Evolutionary conservation across 495 filamentous ascomycete species (phyloP).

Genomic region (Penicillium pancosmium): DNA sequence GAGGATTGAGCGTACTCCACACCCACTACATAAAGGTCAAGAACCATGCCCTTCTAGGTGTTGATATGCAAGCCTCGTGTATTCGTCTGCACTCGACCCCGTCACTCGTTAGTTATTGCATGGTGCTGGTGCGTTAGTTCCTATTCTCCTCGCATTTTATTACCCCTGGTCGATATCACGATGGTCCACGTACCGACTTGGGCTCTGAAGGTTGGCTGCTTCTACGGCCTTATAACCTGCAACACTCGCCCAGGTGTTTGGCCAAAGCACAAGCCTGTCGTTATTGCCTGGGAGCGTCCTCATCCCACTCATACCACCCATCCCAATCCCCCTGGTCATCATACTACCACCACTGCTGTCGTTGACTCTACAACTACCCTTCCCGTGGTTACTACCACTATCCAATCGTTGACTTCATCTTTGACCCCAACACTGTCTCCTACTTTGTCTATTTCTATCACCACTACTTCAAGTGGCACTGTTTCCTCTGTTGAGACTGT

Average conservation of each 20-base stretch:
- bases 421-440: constrained; percentile 10
- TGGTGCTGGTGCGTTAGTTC: constrained; percentile 26
- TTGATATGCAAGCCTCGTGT: constrained; percentile 14
- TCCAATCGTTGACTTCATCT: constrained; percentile 2
- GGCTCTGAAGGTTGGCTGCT: constrained; percentile 34
- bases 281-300: constrained; percentile 29
- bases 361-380: constrained; percentile 8
- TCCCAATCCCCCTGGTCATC: constrained; percentile 6
- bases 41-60: constrained; percentile 13
- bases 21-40: constrained; percentile 17
- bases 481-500: constrained; percentile 21
- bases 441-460: constrained; percentile 15
- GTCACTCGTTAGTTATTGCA: constrained; percentile 31
- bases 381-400: not conserved
- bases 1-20: not conserved
- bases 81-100: constrained; percentile 14
- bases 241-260: constrained; percentile 39
- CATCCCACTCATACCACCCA: constrained; percentile 19
- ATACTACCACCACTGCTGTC: constrained; percentile 12
- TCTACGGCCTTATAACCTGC: constrained; percentile 45
- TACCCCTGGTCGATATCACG: constrained; percentile 26
- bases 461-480: constrained; percentile 18
- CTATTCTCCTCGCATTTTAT: constrained; percentile 15
- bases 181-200: constrained; percentile 35
- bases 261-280: constrained; percentile 27